Percentiles rank a stretch among this genome's conserved stretches.
Evolutionary conservation across 2,329 filamentous ascomycete species (phyloP).

Genomic region (Monosporascus sp.): DNA sequence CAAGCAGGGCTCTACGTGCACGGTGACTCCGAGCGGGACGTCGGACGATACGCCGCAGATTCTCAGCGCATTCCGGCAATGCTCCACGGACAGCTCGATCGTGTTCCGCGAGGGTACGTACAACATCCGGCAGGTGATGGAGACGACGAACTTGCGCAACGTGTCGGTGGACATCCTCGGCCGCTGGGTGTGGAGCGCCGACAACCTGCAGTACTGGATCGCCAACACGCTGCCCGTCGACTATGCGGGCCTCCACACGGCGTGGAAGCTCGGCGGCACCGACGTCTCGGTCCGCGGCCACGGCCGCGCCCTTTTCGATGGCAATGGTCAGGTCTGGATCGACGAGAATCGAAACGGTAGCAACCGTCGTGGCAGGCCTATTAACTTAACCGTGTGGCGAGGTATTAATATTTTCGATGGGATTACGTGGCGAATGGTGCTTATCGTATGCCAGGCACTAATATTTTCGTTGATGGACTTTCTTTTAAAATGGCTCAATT

Average conservation of each 20-base stretch:
- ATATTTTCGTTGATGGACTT: too few species aligned
- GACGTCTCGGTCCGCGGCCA: conserved; percentile 43
- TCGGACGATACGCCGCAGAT: conserved; percentile 48
- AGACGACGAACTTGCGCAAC: conserved; percentile 39
- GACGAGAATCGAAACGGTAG: conserved; percentile 35
- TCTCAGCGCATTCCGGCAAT: conserved; percentile 42
- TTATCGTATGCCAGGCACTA: too few species aligned
- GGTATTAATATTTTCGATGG: conserved; percentile 41
- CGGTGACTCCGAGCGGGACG: conserved; percentile 21
- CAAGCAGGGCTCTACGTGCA: conserved; percentile 19
- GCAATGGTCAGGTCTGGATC: conserved; percentile 41
- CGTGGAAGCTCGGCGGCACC: conserved; percentile 44
- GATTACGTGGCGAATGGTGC: conserved; percentile 38
- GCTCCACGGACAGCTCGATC: conserved; percentile 43
- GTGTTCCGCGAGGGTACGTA: conserved; percentile 44
- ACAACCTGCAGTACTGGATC: conserved; percentile 41
- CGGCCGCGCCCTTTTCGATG: conserved; percentile 41
- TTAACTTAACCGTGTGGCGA: conserved; percentile 39
- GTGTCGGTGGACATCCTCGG: conserved; percentile 43
- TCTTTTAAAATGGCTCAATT: too few species aligned
- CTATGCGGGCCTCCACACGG: conserved; percentile 44
- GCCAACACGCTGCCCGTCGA: conserved; percentile 38
- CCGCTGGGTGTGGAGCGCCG: conserved; percentile 36
- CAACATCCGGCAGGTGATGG: conserved; percentile 44
- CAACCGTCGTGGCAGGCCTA: conserved; percentile 40